Evolutionary conservation across 352 stramenopile genomes (phyloP).

Genomic region (Paralagenidium karlingii): DNA sequence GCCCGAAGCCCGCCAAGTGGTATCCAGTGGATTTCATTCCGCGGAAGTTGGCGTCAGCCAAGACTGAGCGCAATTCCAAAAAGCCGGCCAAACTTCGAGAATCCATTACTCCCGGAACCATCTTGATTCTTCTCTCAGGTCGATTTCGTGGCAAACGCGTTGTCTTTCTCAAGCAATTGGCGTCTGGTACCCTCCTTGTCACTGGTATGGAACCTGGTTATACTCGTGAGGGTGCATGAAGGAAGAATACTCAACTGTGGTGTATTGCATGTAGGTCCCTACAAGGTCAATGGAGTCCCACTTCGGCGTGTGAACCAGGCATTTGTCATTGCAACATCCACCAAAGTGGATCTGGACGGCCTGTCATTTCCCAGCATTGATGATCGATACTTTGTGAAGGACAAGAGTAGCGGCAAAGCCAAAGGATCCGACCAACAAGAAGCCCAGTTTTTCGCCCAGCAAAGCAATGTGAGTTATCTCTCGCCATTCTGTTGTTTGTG

Average conservation of each 20-base stretch:
- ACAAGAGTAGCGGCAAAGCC: constrained; percentile 43
- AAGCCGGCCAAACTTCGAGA: constrained; percentile 92
- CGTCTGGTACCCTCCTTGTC: constrained; percentile 92
- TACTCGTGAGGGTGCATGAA: background rate
- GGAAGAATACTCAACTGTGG: background rate
- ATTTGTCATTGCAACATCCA: constrained; percentile 98
- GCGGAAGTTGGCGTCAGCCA: constrained; percentile 55
- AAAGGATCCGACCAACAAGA: constrained; percentile 89
- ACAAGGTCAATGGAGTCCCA: constrained; percentile 96
- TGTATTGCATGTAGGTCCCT: constrained; percentile 63
- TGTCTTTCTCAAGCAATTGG: constrained; percentile 97
- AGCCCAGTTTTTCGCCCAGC: constrained; percentile 7
- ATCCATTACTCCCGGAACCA: constrained; percentile 94
- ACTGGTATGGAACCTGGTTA: constrained; percentile 24
- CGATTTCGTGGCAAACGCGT: constrained; percentile 98
- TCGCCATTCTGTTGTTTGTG: background rate
- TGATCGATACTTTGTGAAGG: constrained; percentile 91
- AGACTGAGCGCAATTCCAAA: constrained; percentile 62
- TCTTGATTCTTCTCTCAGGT: constrained; percentile 96
- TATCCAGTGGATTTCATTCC: constrained; percentile 68
- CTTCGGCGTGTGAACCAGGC: constrained; percentile 95
- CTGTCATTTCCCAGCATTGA: constrained; percentile 85
- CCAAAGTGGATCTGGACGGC: constrained; percentile 90
- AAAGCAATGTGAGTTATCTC: background rate
- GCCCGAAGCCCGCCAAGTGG: constrained; percentile 17